phyloP scores from a whole-genome alignment of 208 protist species.

The Leishmania tropica region DNA sequence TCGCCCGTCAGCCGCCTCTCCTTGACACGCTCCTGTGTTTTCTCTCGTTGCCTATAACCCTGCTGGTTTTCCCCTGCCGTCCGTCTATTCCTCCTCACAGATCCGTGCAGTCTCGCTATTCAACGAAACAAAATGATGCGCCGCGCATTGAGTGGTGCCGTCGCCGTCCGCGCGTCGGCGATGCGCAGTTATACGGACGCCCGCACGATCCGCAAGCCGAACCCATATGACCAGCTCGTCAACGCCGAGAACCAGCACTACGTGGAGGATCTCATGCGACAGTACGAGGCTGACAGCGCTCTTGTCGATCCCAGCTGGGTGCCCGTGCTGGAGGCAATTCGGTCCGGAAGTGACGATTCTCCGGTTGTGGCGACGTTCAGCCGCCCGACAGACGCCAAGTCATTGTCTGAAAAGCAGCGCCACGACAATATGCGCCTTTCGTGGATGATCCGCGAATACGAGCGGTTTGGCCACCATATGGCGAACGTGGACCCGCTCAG shows the following conservation, averaged over 20 bases:
- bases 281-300: slow-evolving; percentile 75
- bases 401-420: slow-evolving; percentile 76
- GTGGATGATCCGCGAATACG: slow-evolving; percentile 91
- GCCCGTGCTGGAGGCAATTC: slow-evolving; percentile 79
- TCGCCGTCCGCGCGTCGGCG: slow-evolving; percentile 19
- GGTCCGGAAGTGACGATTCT: slow-evolving; percentile 41
- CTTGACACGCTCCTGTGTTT: background rate
- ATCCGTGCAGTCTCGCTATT: background rate
- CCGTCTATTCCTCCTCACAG: slow-evolving; percentile 12
- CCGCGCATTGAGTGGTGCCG: slow-evolving; percentile 34
- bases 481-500: slow-evolving; percentile 81
- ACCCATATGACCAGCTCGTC: slow-evolving; percentile 78
- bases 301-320: slow-evolving; percentile 83
- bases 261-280: slow-evolving; percentile 74
- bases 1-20: background rate
- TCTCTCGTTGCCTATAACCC: background rate
- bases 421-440: slow-evolving; percentile 90
- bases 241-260: slow-evolving; percentile 73
- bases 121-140: slow-evolving; percentile 63
- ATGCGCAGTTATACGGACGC: slow-evolving; percentile 73
- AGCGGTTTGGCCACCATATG: slow-evolving; percentile 83
- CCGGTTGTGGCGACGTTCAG: slow-evolving; percentile 81
- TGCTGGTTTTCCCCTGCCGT: background rate
- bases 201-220: slow-evolving; percentile 75
- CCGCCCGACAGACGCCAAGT: slow-evolving; percentile 58